Evolutionary conservation across 2,329 filamentous ascomycete genomes (phyloP), one percentile per base, ranked within the genome.

Genomic region (Raffaelea arxii): DNA sequence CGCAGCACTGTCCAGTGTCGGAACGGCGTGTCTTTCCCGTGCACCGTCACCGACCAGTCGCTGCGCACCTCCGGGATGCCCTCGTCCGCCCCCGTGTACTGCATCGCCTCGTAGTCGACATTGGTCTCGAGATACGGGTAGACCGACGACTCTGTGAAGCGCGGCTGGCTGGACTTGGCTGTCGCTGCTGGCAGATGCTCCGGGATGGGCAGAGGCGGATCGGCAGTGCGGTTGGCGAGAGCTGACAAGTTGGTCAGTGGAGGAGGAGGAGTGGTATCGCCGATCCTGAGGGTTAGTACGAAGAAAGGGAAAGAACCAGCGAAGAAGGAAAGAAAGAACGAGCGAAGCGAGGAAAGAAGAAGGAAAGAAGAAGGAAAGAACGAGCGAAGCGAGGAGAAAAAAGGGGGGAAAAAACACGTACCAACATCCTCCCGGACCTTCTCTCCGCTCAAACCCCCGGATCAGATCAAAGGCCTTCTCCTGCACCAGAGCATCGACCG

Each of bases 101-200:
- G 66, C 81, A 84, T 84, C 0, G 76, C 66, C 2, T 70, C 55
- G 6, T 66, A 65, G 51, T 76, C 71, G 38, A 84, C 74, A 51
- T 84, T 84, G 3, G 78, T 84, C 56, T 52, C 46, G 12, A 52
- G 41, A 35, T 50, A 45, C 5, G 45, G 46, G 39, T 52, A 48
- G n/a, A 52, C 25, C 7, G 43, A 40, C 41, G 50, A 48, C 43
- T 52, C 50, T 18, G 43, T 4, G 21, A 48, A 52, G 6, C 50
- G 50, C 18, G 48, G 37, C 43, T 43, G 50, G 18, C 2, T 11
- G 35, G 62, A 58, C 36, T 64, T 65, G 1, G 69, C 65, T 0
- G 66, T 65, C 44, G 65, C 60, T 0, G 69, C 63, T 4, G 77
- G 78, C 0, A 80, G 59, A 1, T 54, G 49, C 2, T 60, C 47